Base-by-base conservation (phyloP, 2,329 filamentous ascomycete species). In the Emericellopsis atlantica region DNA sequence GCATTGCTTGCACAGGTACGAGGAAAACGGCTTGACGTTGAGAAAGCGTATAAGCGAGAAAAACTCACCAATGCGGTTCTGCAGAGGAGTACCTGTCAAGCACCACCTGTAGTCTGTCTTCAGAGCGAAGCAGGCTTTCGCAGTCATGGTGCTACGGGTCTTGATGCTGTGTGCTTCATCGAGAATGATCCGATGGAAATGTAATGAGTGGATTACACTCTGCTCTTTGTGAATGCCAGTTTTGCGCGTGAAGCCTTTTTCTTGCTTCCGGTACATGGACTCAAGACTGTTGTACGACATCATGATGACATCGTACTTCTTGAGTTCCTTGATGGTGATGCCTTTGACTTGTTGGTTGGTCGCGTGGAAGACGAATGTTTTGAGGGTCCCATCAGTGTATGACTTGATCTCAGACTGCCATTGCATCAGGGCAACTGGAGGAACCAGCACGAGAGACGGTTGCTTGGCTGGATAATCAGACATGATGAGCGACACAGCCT, bases 81-180 rank as follows among this genome's bases (percentile, higher is more conserved):
- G 92, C 1, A 98, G 77, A 0, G 92, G 92, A 1, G 92, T 98
- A 8, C 92, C 92, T 14, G 85, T 92, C 44, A 98, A 69, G 56
- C 92, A 98, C 87, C 92, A 96, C 51, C 93, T 93, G 62, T 92
- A 95, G 15, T 74, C 79, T 15, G 84, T 84, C 45, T 88, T 81
- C 34, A 98, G 68, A 1, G 89, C 88, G 56, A 96, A 96, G 58
- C 90, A 96, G 33, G 92, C 90, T 60, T 86, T 94, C 18, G 92
- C 92, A 11, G 92, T 92, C 65, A 89, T 86, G 8, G 89, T 94
- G 18, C 81, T 87, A 45, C 90, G 79, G 10, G 79, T 79, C 68
- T 86, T 98, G 71, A 98, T 96, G 59, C 83, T 90, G 60, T 98
- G 88, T 6, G 88, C 88, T 59, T 98, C 92, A 50, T 98, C 92